Evolutionary conservation across 164 flowering plant species (phyloP).

Genomic region (Warburgia ugandensis): DNA sequence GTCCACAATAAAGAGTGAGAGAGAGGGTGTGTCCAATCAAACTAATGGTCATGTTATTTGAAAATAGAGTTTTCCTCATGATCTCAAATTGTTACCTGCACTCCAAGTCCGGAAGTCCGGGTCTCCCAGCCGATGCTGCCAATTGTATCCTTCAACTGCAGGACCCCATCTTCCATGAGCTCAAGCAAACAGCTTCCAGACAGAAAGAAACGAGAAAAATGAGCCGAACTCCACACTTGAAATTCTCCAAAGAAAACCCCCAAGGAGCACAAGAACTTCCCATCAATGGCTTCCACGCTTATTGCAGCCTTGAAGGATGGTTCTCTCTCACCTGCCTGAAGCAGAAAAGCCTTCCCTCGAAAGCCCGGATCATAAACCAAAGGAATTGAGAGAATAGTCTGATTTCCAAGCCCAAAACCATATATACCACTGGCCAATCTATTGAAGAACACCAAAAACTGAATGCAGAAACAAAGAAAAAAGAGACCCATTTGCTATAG

Average conservation of each 20-base stretch:
- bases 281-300: conserved; percentile 43
- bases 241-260: conserved; percentile 68
- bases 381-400: conserved; percentile 42
- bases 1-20: no score
- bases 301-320: conserved; percentile 53
- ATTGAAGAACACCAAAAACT: conserved; percentile 4
- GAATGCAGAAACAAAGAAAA: conserved; percentile 12
- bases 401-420: conserved; percentile 33
- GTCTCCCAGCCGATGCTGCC: conserved; percentile 58
- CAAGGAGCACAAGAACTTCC: conserved; percentile 48
- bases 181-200: conserved; percentile 44
- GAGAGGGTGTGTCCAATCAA: no score
- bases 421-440: conserved; percentile 15
- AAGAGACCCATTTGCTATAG: conserved; percentile 28
- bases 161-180: conserved; percentile 49
- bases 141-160: conserved; percentile 38
- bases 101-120: conserved; percentile 72
- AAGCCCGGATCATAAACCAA: conserved; percentile 30
- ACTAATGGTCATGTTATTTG: no score
- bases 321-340: conserved; percentile 27
- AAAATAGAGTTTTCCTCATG: no score
- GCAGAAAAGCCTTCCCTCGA: conserved; percentile 53
- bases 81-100: no score
- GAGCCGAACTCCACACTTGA: conserved; percentile 76
- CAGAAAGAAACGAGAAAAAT: conserved; percentile 50